phyloP scores from a whole-genome alignment of 108 stramenopile species.

The Nannochloropsis granulata region DNA sequence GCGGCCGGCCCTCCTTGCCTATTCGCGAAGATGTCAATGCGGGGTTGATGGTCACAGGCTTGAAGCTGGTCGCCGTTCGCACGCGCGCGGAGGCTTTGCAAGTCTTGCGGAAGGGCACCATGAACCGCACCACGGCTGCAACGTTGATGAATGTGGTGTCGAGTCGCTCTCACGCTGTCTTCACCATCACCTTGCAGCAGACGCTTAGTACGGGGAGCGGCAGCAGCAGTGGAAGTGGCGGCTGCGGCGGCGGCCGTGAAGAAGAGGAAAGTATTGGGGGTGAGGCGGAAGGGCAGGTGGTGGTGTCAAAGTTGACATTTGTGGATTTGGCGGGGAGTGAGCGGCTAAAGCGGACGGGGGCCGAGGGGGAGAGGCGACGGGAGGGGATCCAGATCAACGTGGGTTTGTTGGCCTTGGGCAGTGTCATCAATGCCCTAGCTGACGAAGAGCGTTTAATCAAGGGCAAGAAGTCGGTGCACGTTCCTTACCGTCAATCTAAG shows the following conservation, averaged over 20 bases:
- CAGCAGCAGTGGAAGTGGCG: not conserved
- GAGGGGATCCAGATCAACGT: constrained; percentile 35
- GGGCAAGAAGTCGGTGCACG: constrained; percentile 10
- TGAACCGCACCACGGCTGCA: constrained; percentile 73
- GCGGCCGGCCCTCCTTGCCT: not conserved
- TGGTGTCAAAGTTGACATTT: constrained; percentile 29
- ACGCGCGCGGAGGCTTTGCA: constrained; percentile 44
- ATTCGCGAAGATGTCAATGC: constrained; percentile 46
- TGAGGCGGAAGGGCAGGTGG: constrained; percentile 9
- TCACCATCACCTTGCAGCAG: constrained; percentile 38
- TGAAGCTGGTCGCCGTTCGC: constrained; percentile 13
- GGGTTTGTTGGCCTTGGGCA: constrained; percentile 26
- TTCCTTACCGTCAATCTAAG: constrained; percentile 38
- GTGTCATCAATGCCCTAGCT: constrained; percentile 29
- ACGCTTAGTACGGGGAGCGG: not conserved
- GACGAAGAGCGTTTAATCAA: constrained; percentile 4
- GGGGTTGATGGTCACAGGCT: constrained; percentile 38
- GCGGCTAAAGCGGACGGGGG: constrained; percentile 32
- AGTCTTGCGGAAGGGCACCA: constrained; percentile 63
- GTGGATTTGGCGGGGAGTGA: constrained; percentile 37
- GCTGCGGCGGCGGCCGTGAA: constrained; percentile 5
- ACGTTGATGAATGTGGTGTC: constrained; percentile 66
- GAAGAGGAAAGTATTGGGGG: constrained; percentile 2
- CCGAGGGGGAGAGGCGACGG: constrained; percentile 17
- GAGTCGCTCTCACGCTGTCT: constrained; percentile 40